Percentiles rank a stretch among this genome's conserved stretches.
Evolutionary conservation across 139 green algal genomes (phyloP).

Genomic region (Coelastrella sp.): DNA sequence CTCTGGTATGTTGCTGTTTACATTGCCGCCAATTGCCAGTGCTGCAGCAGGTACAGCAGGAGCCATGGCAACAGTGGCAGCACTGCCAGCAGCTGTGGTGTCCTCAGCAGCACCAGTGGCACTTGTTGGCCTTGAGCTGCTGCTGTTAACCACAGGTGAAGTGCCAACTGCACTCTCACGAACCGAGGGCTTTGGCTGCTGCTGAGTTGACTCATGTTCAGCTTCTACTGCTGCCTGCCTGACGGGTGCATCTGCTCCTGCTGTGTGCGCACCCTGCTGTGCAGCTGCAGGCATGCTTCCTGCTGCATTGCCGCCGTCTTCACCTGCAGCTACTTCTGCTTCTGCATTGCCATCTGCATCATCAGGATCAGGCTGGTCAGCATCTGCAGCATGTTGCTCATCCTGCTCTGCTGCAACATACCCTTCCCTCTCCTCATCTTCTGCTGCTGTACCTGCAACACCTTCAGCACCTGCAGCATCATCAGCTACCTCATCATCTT

Average conservation of each 20-base stretch:
- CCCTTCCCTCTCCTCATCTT: neutral
- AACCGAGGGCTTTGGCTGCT: neutral
- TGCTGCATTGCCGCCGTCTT: neutral
- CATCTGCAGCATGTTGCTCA: neutral
- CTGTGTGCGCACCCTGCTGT: neutral
- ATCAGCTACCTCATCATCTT: neutral
- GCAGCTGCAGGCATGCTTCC: neutral
- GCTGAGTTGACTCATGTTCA: neutral
- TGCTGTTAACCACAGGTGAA: neutral
- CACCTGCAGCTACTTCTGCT: neutral
- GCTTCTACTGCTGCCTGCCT: neutral
- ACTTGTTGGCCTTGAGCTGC: neutral
- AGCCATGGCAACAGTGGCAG: neutral
- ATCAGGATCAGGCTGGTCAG: neutral
- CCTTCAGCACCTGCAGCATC: slow-evolving; percentile 14
- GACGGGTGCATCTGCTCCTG: neutral
- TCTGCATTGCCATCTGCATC: neutral
- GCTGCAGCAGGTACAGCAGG: slow-evolving; percentile 14
- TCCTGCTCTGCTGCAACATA: neutral
- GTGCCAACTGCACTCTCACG: neutral
- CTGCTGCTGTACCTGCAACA: neutral
- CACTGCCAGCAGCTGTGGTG: neutral
- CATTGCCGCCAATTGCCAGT: slow-evolving; percentile 13
- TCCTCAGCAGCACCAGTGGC: neutral
- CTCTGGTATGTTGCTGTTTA: slow-evolving; percentile 50